phyloP scores from a whole-genome alignment of 2,329 filamentous ascomycete genomes.

The Xylaria sp. region DNA sequence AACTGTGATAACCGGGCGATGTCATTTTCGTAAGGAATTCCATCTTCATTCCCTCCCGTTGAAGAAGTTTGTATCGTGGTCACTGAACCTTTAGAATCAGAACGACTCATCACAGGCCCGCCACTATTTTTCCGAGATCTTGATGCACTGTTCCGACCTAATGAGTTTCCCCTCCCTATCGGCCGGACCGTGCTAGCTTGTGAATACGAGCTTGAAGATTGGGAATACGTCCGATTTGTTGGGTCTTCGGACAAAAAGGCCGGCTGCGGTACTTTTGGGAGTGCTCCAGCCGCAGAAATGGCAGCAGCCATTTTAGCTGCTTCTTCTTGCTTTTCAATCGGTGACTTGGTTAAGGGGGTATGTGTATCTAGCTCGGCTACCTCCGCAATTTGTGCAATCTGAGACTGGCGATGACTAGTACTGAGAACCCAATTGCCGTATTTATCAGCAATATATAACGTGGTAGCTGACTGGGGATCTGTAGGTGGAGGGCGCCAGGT shows the following conservation, averaged over 20 bases:
- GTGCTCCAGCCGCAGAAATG: conserved; percentile 42
- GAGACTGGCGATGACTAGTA: conserved; percentile 50
- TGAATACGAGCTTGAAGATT: conserved; percentile 55
- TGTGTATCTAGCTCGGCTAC: conserved; percentile 48
- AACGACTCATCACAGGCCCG: conserved; percentile 39
- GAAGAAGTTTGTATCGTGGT: conserved; percentile 54
- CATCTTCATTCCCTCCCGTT: conserved; percentile 48
- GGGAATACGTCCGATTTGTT: conserved; percentile 42
- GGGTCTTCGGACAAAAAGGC: conserved; percentile 47
- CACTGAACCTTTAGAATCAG: conserved; percentile 50
- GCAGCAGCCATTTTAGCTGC: conserved; percentile 41
- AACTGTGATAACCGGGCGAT: conserved; percentile 51
- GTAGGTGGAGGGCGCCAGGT: conserved; percentile 64
- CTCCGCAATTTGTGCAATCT: conserved; percentile 38
- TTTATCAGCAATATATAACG: conserved; percentile 64
- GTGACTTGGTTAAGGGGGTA: conserved; percentile 49
- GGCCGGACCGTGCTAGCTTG: conserved; percentile 47
- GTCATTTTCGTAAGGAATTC: conserved; percentile 49
- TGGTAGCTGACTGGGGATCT: conserved; percentile 58
- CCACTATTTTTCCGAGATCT: conserved; percentile 39
- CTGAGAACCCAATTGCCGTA: conserved; percentile 65
- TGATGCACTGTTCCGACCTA: conserved; percentile 39
- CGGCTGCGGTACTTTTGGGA: conserved; percentile 47
- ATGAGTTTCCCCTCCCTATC: conserved; percentile 30
- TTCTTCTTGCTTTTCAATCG: conserved; percentile 47